These are phyloP conservation scores for Cyclanthera cordifolia DNA, from an alignment of 306 rosid genomes.

Conservation along the genomic window DNA sequence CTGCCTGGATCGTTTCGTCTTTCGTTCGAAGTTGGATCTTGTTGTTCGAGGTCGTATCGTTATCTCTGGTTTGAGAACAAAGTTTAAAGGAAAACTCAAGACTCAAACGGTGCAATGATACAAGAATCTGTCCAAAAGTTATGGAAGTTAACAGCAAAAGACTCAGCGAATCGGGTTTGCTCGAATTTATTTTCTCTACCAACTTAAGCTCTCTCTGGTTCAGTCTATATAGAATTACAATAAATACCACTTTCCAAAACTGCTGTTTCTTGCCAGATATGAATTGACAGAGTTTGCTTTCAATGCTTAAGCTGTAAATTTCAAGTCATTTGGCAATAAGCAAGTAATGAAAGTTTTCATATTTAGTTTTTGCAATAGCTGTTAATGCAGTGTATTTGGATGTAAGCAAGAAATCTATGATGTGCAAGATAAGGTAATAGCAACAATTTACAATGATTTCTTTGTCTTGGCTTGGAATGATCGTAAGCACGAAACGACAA, in stretches of 20 bases:
- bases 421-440: constrained; percentile 4
- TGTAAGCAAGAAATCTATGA: background rate
- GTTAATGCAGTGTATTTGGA: background rate
- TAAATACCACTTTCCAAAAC: background rate
- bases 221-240: background rate
- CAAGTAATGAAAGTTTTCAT: background rate
- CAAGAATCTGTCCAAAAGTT: constrained; percentile 1
- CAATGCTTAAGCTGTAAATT: constrained; percentile 3
- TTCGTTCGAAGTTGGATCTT: background rate
- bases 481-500: background rate
- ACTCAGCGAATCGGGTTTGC: background rate
- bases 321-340: background rate
- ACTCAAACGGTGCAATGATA: background rate
- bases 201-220: background rate
- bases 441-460: background rate
- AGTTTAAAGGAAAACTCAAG: background rate
- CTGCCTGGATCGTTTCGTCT: background rate
- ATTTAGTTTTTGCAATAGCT: background rate
- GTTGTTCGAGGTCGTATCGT: too few species aligned
- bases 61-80: background rate
- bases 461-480: background rate
- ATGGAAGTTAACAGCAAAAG: background rate
- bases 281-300: constrained; percentile 3
- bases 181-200: background rate
- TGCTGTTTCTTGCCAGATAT: background rate